Evolutionary conservation across 768 basidiomycete genomes (phyloP), one percentile per base, ranked within the genome.

Genomic region (Boletales sp.): DNA sequence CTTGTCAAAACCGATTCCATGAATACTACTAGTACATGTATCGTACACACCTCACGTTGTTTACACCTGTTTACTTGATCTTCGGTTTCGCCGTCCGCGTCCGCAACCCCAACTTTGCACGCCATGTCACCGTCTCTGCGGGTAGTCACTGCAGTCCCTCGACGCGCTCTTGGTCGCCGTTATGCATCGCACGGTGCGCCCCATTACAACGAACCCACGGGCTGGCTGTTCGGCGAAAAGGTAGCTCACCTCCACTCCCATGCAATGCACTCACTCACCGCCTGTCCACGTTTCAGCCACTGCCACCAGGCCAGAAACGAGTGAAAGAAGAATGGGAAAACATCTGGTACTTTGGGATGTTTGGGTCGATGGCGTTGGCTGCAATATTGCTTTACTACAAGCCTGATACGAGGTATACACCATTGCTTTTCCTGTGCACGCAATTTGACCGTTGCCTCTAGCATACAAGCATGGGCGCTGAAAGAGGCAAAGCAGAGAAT

Each of bases 381-480:
- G 69, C 79, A 10, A 80, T 94, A 31, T 72, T 90, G 65, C 70
- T 92, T 21, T 90, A 91, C 70, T 94, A 93, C 75, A 94, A 94
- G 71, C 93, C 93, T 3, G 90, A 95, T 64, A 93, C 90, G 15
- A 92, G 87, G 93, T 93, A 57, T 53, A 87, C 55, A 5, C 32
- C 6, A 2, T 30, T 21, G 12, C 28, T 10, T 47, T 42, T 32
- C 41, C 48, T 41, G 48, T 42, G 40, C 19, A 45, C 48, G 19
- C 50, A 31, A 33, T n/a, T 39, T 43, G 45, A 53, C 39, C 44
- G 8, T 18, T 40, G 15, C 14, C 28, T 51, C 33, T 60, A 96
- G 93, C 65, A 88, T 96, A 71, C 87, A 92, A 71, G 82, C 86
- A 1, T 96, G 94, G 93, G 94, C 94, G 31, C 70, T 94, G 65